These are phyloP conservation scores for Ceriops zippeliana DNA, from an alignment of 345 rosid genomes.

Conservation along the genomic window DNA sequence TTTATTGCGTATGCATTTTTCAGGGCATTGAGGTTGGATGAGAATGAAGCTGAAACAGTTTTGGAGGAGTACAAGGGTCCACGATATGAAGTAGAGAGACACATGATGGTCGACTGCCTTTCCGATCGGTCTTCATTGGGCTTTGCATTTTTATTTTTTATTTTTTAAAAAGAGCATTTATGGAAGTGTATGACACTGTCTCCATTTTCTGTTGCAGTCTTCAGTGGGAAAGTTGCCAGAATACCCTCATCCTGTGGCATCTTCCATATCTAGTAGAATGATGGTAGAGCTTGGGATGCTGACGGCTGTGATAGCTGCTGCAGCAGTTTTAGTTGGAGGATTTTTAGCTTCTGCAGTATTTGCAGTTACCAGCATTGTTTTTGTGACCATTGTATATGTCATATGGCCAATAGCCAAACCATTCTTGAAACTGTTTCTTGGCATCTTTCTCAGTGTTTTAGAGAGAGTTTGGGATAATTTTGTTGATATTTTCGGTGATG, in stretches of 20 bases:
- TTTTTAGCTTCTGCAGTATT: slow-evolving; percentile 82
- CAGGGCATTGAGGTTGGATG: slow-evolving; percentile 74
- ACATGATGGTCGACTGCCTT: slow-evolving; percentile 55
- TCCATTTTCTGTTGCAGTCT: slow-evolving; percentile 47
- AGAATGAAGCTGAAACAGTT: slow-evolving; percentile 54
- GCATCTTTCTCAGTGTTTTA: slow-evolving; percentile 45
- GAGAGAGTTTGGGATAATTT: slow-evolving; percentile 65
- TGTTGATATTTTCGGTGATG: slow-evolving; percentile 57
- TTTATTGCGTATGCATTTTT: slow-evolving; percentile 12
- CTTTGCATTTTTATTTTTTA: neutral
- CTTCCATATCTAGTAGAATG: slow-evolving; percentile 91
- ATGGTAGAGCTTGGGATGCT: slow-evolving; percentile 95
- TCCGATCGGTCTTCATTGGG: slow-evolving; percentile 17
- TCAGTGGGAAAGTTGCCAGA: slow-evolving; percentile 71
- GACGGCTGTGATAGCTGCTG: slow-evolving; percentile 78
- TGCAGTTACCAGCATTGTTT: slow-evolving; percentile 79
- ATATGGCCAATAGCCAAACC: slow-evolving; percentile 79
- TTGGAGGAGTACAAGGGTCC: slow-evolving; percentile 68
- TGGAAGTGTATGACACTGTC: slow-evolving; percentile 6
- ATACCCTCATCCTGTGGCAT: slow-evolving; percentile 79
- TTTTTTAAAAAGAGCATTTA: neutral
- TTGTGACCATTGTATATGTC: slow-evolving; percentile 65
- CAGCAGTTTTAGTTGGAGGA: slow-evolving; percentile 82
- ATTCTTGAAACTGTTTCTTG: slow-evolving; percentile 58
- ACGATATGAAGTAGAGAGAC: slow-evolving; percentile 65